Base-by-base conservation (phyloP, 2,329 filamentous ascomycete species). In the Chrysoporthe puriensis region DNA sequence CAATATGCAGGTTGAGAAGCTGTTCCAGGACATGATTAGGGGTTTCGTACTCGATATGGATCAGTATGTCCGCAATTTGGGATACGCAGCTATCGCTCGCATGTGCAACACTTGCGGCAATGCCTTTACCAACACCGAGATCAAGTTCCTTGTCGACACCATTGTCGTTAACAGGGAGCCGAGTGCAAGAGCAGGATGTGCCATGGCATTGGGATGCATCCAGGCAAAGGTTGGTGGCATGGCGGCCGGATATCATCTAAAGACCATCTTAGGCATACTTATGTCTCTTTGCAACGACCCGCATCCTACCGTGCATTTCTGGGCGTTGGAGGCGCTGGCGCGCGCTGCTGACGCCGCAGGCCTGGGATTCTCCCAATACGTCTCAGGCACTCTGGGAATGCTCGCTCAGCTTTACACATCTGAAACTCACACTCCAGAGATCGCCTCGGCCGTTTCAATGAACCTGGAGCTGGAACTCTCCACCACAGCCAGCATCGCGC, bases 231-330 rank as follows among this genome's bases (percentile, higher is more conserved):
- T 99, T 44, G 96, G 96, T 67, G 95, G 96, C 66, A 98, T 99
- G 94, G 96, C 96, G 64, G 96, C 96, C 65, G 94, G 94, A 3
- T 94, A 96, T 73, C 96, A 99, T 77, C 85, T 99, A 62, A 98
- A 98, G 81, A 97, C 94, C 1, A 97, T 99, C 62, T 86, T 97
- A n/a, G 92, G 95, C 21, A 96, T 99, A 50, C 82, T 99, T n/a
- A 97, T 98, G 91, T 98, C 96, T 8, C 85, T 99, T 11, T 95
- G 94, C 77, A 97, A 94, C 73, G 96, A 99, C 75, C 93, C 95
- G 26, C 96, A 99, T 76, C 94, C 96, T 0, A 90, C 92, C 0
- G 96, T 99, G 9, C 96, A 99, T 78, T 97, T 95, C 76, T 98
- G 94, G 94, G 95, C 96, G 2, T 83, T 99, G 57, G 94, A 97